Conservation (phyloP, 139 green algal genomes). For the Monoraphidium neglectum region DNA sequence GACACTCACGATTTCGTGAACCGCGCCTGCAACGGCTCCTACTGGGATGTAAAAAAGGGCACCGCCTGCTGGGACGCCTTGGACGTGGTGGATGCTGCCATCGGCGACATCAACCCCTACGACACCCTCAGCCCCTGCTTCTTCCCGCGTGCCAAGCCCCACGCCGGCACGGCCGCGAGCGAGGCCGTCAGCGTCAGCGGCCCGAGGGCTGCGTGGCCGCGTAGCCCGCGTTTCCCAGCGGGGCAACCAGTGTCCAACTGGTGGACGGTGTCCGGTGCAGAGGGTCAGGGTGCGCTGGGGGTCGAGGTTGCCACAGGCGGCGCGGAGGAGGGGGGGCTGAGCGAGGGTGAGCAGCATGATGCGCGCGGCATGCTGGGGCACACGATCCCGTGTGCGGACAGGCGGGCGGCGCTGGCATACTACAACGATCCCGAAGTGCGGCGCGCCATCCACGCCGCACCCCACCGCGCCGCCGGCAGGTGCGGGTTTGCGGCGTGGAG, state of each 20-base stretch:
- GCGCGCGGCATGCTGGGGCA: constrained; percentile 27
- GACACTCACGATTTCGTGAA: constrained; percentile 24
- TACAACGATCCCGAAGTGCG: constrained; percentile 42
- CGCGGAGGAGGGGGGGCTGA: too few relatives aligned
- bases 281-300: too few relatives aligned
- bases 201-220: too few relatives aligned
- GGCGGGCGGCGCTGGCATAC: constrained; percentile 31
- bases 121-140: constrained; percentile 58
- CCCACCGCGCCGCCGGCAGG: constrained; percentile 31
- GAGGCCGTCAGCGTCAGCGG: too few relatives aligned
- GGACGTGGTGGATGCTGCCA: constrained; percentile 6
- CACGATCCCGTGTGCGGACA: constrained; percentile 32
- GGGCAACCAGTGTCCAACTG: background rate
- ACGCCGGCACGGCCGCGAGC: too few relatives aligned
- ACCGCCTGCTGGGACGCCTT: constrained; percentile 10
- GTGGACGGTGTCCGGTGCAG: too few relatives aligned
- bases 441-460: constrained; percentile 43
- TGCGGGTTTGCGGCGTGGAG: background rate
- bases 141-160: too few relatives aligned
- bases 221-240: background rate
- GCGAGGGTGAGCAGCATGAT: too few relatives aligned
- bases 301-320: too few relatives aligned
- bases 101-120: constrained; percentile 48
- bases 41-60: background rate
- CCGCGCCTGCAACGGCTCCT: too few relatives aligned